These are phyloP conservation scores for Ilyonectria robusta DNA, from an alignment of 2,329 filamentous ascomycete species.

Conservation along the genomic window DNA sequence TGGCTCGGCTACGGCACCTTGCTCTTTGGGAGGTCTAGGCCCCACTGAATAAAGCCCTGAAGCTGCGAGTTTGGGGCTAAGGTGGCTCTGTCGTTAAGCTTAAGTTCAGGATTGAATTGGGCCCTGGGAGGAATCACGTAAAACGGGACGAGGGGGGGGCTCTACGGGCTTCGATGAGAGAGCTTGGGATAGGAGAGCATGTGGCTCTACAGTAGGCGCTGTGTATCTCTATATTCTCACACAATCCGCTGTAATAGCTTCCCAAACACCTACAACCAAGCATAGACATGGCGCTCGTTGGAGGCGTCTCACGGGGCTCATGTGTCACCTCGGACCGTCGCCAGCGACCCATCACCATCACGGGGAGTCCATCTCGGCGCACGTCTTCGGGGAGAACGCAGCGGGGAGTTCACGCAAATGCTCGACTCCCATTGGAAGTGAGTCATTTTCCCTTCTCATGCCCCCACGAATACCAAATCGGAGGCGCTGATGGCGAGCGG, in stretches of 20 bases:
- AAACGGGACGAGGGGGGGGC: neutral
- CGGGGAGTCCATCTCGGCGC: neutral
- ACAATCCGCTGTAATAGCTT: neutral
- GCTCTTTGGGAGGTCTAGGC: neutral
- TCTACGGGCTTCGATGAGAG: neutral
- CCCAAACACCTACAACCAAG: neutral
- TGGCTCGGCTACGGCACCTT: neutral
- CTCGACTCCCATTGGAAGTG: conserved; percentile 36
- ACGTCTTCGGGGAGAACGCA: conserved; percentile 28
- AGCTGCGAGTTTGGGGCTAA: conserved; percentile 1
- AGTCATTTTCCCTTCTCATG: conserved; percentile 40
- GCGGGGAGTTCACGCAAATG: conserved; percentile 30
- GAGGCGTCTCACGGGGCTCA: neutral
- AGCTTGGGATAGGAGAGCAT: neutral
- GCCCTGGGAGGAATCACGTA: neutral
- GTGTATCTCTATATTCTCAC: no score
- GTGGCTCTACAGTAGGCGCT: neutral
- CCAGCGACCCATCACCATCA: neutral
- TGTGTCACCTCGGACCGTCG: neutral
- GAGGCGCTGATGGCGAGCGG: conserved; percentile 38
- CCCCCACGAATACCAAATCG: conserved; percentile 36
- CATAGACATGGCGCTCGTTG: neutral
- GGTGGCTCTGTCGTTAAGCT: conserved; percentile 4
- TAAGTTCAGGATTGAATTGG: neutral
- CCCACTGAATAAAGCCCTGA: conserved; percentile 5